Conservation (phyloP, 179 eudicot species). For the Camellia oleifera region DNA sequence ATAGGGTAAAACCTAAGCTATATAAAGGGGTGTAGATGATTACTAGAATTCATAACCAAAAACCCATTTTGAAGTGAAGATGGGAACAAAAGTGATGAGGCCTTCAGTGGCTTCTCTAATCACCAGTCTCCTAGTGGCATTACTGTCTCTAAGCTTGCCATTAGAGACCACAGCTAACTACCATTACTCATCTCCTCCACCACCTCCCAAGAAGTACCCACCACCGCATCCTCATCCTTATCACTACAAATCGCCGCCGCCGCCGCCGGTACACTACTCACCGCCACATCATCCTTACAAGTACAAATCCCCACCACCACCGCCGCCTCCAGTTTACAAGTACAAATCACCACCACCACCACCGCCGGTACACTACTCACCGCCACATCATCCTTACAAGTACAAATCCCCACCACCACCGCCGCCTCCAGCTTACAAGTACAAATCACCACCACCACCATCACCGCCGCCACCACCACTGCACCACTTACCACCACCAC, state of each 20-base stretch:
- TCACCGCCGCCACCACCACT: no score
- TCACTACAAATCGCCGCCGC: conserved; percentile 10
- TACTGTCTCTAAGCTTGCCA: conserved; percentile 14
- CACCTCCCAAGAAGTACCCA: conserved; percentile 8
- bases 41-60: conserved; percentile 13
- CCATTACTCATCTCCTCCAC: conserved; percentile 6
- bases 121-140: background rate
- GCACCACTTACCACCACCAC: no score
- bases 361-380: no score
- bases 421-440: no score
- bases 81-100: conserved; percentile 20
- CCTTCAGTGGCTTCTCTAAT: conserved; percentile 18
- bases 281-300: no score
- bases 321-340: no score
- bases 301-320: no score
- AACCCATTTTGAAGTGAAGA: background rate
- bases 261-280: background rate
- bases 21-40: conserved; percentile 13
- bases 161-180: conserved; percentile 2
- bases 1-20: background rate
- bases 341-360: no score
- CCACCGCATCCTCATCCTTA: conserved; percentile 14
- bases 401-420: no score
- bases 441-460: no score
- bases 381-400: no score